Base-by-base conservation (phyloP, 441 rosid genomes). In the Populus hybrid region DNA sequence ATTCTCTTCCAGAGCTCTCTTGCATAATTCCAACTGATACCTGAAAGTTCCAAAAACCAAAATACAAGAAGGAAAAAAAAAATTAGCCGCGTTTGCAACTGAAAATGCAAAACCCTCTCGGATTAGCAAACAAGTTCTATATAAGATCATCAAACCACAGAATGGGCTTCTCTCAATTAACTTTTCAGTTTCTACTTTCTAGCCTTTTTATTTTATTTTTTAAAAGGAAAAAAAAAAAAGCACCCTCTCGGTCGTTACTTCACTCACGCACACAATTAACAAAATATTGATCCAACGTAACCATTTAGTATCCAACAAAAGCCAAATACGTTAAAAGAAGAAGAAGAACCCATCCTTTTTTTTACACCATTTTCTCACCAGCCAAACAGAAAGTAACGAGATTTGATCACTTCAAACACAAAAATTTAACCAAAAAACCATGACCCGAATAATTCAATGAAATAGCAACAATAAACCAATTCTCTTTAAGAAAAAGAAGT, bases 21-120 rank as follows among this genome's bases (percentile, higher is more conserved):
- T 73, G 86, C 95, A 96, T 70, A 96, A 79, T 70, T 96, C 98
- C 88, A 96, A 76, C 80, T 94, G 98, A 85, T 96, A 96, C 85
- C 99, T 95, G 38, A 74, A 74, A 75, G 54, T 46, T 46, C 57
- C 57, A 54, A 30, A 74, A 71, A 5, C 54, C 36, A 69, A 73
- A 84, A 70, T 65, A 82, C 8, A 54, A 61, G 76, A 32, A 72
- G 8, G 7, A 16, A 28, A 7, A 76, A 16, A 3, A 70, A 72
- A 42, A 28, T 50, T 18, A 72, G 21, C 74, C 71, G 54, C 69
- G 61, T 32, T 69, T 20, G 20, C 26, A 78, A 18, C 20, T 2
- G 20, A 35, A 24, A 61, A 28, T 14, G 57, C 57, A 14, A 46
- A 46, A 46, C 20, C 57, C 57, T 1, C 57, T 6, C 14, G 18